Base-by-base conservation (phyloP, 139 green algal species). In the Chlamydomonas urium region DNA sequence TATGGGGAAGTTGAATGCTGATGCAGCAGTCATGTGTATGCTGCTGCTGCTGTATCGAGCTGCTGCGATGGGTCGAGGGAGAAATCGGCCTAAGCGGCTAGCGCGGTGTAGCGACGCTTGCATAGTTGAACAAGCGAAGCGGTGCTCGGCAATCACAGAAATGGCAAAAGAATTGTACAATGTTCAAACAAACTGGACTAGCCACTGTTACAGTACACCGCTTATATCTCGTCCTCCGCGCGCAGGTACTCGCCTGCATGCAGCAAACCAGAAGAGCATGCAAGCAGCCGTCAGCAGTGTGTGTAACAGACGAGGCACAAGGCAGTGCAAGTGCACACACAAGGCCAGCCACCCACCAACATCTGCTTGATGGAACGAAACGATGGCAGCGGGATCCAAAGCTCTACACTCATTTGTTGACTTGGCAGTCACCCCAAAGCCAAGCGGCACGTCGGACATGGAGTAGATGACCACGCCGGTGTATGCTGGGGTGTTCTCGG, bases 341-440 rank as follows among this genome's bases (percentile, higher is more conserved):
- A 4, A 3, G n/a, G n/a, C n/a, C n/a, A n/a, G n/a, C n/a, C n/a
- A 75, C 81, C 85, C 84, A 66, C 94, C 94, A 0, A 93, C 82
- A 72, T 99, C 95, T 19, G 87, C 83, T 78, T 99, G 93, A 77
- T 99, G 94, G 69, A 98, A 92, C 2, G 89, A 87, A 0, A 99
- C 94, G 47, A 99, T 97, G 38, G 77, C 90, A 47, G 77, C 89
- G 42, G 95, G 93, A 73, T 99, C 95, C 57, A 95, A 75, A 23
- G 78, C 90, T 3, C 93, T 71, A 80, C 91, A 97, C 56, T 99
- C 95, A 34, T 89, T 77, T 26, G 95, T 99, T 8, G 82, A 90
- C 81, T 96, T 96, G 45, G 89, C 90, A 0, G 86, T 91, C 1
- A 97, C 81, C 23, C 93, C 95, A 85, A 99, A 99, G n/a, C 95